phyloP scores from a whole-genome alignment of 306 rosid species.

The Vigna nakashimae region DNA sequence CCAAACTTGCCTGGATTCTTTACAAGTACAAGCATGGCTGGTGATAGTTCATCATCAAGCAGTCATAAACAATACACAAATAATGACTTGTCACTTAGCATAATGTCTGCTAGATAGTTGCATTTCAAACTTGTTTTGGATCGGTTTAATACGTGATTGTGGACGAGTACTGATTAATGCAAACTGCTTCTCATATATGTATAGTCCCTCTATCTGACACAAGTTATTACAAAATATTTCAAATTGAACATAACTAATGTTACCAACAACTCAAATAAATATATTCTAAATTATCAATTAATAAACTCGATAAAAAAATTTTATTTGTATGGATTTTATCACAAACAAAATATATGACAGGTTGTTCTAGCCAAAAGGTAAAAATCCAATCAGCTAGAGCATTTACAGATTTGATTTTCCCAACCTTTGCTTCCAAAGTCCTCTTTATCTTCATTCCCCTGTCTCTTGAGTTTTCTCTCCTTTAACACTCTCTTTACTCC shows the following conservation, averaged over 20 bases:
- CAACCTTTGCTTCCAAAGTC: too few relatives aligned
- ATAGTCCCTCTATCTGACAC: neutral
- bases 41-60: slow-evolving; percentile 19
- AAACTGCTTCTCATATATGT: neutral
- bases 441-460: too few relatives aligned
- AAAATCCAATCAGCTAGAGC: too few relatives aligned
- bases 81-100: neutral
- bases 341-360: too few relatives aligned
- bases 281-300: too few relatives aligned
- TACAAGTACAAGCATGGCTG: neutral
- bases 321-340: too few relatives aligned
- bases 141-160: neutral
- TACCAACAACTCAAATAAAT: too few relatives aligned
- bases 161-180: neutral
- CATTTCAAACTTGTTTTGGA: neutral
- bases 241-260: neutral
- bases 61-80: neutral
- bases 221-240: neutral
- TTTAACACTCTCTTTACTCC: too few relatives aligned
- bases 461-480: too few relatives aligned
- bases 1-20: slow-evolving; percentile 56
- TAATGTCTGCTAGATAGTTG: slow-evolving; percentile 3
- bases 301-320: too few relatives aligned
- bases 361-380: too few relatives aligned
- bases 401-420: too few relatives aligned